phyloP scores from a whole-genome alignment of 176 grass and related monocot species.

The Chrysopogon serrulatus region DNA sequence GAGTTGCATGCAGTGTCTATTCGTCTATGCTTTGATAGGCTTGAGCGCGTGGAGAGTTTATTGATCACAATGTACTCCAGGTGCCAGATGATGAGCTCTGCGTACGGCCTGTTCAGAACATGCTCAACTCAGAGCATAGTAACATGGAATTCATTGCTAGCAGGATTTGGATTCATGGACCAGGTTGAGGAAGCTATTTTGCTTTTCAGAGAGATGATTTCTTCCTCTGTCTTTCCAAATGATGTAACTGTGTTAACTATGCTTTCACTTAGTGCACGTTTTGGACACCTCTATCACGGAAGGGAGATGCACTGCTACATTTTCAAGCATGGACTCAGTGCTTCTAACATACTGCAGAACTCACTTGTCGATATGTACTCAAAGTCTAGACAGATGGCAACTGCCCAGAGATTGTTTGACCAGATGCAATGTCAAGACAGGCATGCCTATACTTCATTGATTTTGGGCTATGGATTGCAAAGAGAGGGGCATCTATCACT shows the following conservation, averaged over 20 bases:
- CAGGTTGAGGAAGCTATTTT: constrained; percentile 42
- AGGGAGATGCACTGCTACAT: constrained; percentile 59
- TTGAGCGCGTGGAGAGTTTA: constrained; percentile 39
- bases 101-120: constrained; percentile 35
- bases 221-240: constrained; percentile 36
- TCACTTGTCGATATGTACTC: constrained; percentile 62
- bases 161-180: constrained; percentile 48
- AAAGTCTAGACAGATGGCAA: constrained; percentile 31
- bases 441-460: constrained; percentile 55
- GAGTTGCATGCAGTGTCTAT: constrained; percentile 53
- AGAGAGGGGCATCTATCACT: constrained; percentile 44
- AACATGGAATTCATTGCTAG: constrained; percentile 64
- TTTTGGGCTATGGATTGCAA: constrained; percentile 62
- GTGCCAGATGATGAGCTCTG: constrained; percentile 20
- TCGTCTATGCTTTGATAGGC: constrained; percentile 21
- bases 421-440: constrained; percentile 37
- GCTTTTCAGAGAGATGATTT: constrained; percentile 45
- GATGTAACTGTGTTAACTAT: constrained; percentile 48
- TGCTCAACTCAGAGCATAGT: constrained; percentile 15
- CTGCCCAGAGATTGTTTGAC: constrained; percentile 47
- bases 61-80: constrained; percentile 52
- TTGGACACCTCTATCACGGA: constrained; percentile 48
- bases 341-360: constrained; percentile 47
- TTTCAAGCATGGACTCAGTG: constrained; percentile 36
- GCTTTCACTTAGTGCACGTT: constrained; percentile 47